Evolutionary conservation across 2,329 filamentous ascomycete species (phyloP), one percentile per base, ranked within the genome.

Genomic region (Davidsoniella virescens): DNA sequence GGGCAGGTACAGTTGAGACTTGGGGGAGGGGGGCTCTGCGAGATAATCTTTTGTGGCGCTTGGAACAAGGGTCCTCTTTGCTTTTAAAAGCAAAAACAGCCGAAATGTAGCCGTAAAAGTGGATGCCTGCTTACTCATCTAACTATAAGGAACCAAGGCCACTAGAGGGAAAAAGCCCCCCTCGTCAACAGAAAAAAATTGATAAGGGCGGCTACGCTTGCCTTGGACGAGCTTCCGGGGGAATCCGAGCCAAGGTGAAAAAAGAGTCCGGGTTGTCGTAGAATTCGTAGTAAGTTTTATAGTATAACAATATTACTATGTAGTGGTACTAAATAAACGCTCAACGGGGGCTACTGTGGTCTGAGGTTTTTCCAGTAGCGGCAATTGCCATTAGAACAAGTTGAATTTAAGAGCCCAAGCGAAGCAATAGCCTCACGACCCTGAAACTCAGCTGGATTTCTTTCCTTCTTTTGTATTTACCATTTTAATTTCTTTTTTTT

Each of bases 191-290:
- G 26, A 8, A 33, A 33, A 33, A 33, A 9, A 33, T 12, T 18
- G 7, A 2, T 26, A 1, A 20, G 10, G 50, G 51, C 44, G 51
- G 43, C 47, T 53, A 40, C 44, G 47, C 37, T 47, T 53, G 44
- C 47, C 51, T 47, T 50, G 20, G 46, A 37, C 44, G 36, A n/a
- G 43, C 51, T 53, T 50, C 51, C 51, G 47, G 44, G 51, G 51
- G 51, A 47, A 53, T 50, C 47, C 51, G 47, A 50, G 47, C 47
- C 51, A 50, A 53, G 12, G 41, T 14, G 18, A n/a, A 44, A 39
- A 25, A 7, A 29, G 43, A 25, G 26, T 41, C 38, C 38, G 39
- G 39, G 25, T 39, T 44, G 17, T 50, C 48, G 41, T 20, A 18
- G 47, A 18, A 12, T 49, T 49, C 33, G 44, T 20, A 20, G 3